Evolutionary conservation across 441 rosid species (phyloP).

Genomic region (Corymbia citriodora): DNA sequence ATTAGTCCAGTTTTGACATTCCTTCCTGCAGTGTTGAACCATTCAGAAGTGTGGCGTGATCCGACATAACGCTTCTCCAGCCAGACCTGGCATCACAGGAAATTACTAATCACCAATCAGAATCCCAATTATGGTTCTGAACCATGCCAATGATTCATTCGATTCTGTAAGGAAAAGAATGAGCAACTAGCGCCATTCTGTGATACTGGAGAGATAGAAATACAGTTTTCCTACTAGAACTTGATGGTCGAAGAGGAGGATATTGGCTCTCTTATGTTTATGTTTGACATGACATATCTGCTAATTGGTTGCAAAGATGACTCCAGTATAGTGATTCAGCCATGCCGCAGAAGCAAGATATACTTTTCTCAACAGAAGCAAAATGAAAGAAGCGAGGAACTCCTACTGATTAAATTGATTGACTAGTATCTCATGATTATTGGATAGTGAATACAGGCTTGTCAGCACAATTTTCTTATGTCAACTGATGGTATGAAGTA

Average conservation of each 20-base stretch:
- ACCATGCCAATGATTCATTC: not conserved
- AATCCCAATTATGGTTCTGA: not conserved
- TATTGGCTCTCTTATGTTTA: not conserved
- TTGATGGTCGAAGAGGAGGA: not conserved
- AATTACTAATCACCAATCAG: not conserved
- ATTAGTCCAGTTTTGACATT: constrained; percentile 93
- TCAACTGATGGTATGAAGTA: not conserved
- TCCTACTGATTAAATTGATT: not conserved
- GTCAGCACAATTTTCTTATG: not conserved
- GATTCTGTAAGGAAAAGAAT: not conserved
- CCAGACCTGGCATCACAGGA: constrained; percentile 54
- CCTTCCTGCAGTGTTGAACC: constrained; percentile 99
- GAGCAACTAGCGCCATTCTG: not conserved
- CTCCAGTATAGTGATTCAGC: not conserved
- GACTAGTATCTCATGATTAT: not conserved
- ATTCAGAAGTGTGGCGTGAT: constrained; percentile 78
- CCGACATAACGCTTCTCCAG: constrained; percentile 87
- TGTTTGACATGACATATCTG: not conserved
- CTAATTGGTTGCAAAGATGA: not conserved
- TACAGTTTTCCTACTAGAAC: not conserved
- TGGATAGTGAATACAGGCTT: not conserved
- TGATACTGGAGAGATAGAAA: not conserved
- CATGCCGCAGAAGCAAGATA: not conserved
- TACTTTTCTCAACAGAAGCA: not conserved
- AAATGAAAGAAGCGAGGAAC: not conserved